Evolutionary conservation across 306 rosid species (phyloP).

Genomic region (Pyrus bretschneideri): DNA sequence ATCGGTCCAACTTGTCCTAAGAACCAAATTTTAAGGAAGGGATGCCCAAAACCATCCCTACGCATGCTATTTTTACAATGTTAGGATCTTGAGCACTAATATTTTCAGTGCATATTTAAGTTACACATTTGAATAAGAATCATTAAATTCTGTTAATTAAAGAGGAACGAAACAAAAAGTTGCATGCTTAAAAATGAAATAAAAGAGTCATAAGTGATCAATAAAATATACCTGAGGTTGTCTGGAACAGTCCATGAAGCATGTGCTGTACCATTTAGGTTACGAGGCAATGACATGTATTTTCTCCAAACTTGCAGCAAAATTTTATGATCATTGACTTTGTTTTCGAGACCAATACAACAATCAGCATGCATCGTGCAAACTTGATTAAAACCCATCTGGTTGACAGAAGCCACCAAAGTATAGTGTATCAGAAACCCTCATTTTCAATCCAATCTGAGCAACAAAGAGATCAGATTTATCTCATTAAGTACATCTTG

Average conservation of each 20-base stretch:
- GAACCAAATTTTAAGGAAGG: too few species aligned
- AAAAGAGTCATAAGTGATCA: too few species aligned
- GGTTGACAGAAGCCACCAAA: conserved; percentile 70
- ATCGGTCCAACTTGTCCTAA: too few species aligned
- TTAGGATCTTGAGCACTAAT: too few species aligned
- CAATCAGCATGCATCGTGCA: conserved; percentile 84
- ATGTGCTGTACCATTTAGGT: neutral
- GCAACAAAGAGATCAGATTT: conserved; percentile 32
- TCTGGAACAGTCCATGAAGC: conserved; percentile 54
- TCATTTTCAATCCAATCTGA: conserved; percentile 32
- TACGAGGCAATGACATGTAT: neutral
- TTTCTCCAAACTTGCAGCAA: conserved; percentile 68
- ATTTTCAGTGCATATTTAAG: too few species aligned
- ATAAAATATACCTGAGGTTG: conserved; percentile 42
- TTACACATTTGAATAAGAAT: too few species aligned
- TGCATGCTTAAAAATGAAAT: too few species aligned
- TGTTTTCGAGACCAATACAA: conserved; percentile 60
- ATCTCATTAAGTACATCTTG: conserved; percentile 72
- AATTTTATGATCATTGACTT: conserved; percentile 54
- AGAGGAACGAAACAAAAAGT: too few species aligned
- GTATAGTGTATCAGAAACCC: conserved; percentile 49
- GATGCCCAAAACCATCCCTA: too few species aligned
- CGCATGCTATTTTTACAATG: too few species aligned
- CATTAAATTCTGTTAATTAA: too few species aligned
- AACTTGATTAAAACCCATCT: conserved; percentile 36